Percentiles rank a stretch among this genome's conserved stretches.
Evolutionary conservation across 352 stramenopile species (phyloP).

Genomic region (Globisporangium viniferum): DNA sequence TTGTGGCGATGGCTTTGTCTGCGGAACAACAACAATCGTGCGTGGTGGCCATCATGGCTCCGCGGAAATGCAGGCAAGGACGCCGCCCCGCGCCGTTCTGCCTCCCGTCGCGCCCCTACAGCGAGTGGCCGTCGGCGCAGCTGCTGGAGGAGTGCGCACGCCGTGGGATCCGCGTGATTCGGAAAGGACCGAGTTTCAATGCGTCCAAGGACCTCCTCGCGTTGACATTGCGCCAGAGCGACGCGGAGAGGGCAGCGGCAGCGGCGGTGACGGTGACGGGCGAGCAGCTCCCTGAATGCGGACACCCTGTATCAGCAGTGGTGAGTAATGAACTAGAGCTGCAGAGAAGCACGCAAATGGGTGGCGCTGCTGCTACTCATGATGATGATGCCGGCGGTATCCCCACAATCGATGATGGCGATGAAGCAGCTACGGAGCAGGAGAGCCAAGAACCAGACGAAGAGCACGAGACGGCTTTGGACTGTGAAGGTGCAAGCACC

Average conservation of each 20-base stretch:
- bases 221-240: neutral
- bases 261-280: neutral
- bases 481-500: neutral
- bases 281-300: neutral
- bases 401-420: neutral
- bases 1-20: neutral
- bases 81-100: neutral
- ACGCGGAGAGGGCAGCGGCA: neutral
- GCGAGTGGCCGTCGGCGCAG: conserved; percentile 5
- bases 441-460: neutral
- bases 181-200: conserved; percentile 4
- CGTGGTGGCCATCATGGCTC: neutral
- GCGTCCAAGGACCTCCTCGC: conserved; percentile 3
- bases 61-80: neutral
- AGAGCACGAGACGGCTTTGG: neutral
- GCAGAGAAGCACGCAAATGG: neutral
- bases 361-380: neutral
- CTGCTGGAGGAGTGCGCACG: conserved; percentile 5
- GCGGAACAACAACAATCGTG: neutral
- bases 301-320: neutral
- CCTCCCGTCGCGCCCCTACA: conserved; percentile 2
- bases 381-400: neutral
- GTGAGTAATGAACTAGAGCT: neutral
- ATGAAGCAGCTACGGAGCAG: neutral
- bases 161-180: conserved; percentile 5